Evolutionary conservation across 352 stramenopile species (phyloP).

Genomic region (Phytophthora brassicae): DNA sequence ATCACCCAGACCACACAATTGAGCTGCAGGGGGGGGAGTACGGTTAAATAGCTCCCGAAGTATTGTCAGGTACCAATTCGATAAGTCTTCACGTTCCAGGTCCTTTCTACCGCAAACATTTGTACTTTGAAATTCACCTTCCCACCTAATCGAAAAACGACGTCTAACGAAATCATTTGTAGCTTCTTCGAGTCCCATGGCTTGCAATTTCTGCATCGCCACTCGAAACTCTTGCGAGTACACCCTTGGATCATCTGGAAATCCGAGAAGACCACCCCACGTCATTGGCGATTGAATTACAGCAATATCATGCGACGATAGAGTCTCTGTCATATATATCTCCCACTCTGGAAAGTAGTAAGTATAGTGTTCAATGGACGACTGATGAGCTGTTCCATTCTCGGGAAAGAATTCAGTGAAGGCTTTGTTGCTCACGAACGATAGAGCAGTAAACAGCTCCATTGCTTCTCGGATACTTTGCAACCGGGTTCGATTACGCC

Average conservation of each 20-base stretch:
- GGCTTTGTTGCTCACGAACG: too few relatives aligned
- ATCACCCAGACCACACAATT: background rate
- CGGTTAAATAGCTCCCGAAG: background rate
- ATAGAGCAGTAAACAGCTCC: too few relatives aligned
- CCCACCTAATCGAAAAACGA: background rate
- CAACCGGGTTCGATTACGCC: too few relatives aligned
- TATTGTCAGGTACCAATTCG: background rate
- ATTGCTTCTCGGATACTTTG: too few relatives aligned
- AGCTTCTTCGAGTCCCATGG: background rate
- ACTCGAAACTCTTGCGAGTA: constrained; percentile 6
- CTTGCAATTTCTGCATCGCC: background rate
- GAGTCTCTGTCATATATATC: background rate
- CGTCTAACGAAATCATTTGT: background rate
- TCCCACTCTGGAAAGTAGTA: background rate
- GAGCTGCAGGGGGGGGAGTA: background rate
- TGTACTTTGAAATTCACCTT: background rate
- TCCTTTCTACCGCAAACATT: background rate
- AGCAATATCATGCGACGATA: background rate
- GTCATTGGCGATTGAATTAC: background rate
- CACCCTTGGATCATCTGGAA: background rate
- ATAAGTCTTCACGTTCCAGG: background rate
- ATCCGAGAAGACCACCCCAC: background rate
- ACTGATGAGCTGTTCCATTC: background rate
- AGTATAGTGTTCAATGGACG: too few relatives aligned
- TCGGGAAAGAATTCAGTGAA: background rate